A percentile compares a stretch with the other conserved stretches of the same genome.
Evolutionary conservation across 2,329 filamentous ascomycete genomes (phyloP).

Genomic region (Cladorrhinum sp.): DNA sequence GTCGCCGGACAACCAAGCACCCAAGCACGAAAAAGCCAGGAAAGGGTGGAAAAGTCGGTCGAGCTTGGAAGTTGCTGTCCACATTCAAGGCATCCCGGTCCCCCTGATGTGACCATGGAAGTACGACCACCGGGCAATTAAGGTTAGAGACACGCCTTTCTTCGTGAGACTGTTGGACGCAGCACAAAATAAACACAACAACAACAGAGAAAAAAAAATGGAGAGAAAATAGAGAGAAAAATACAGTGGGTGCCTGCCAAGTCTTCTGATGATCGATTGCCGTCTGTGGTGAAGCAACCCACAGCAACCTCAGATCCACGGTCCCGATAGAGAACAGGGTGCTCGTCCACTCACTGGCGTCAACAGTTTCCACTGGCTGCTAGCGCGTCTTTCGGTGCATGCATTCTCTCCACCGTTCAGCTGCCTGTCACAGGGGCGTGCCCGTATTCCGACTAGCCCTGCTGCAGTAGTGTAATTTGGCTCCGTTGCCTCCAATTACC

Average conservation of each 20-base stretch:
- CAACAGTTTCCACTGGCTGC: background rate
- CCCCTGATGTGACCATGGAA: constrained; percentile 4
- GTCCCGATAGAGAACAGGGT: constrained; percentile 11
- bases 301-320: constrained; percentile 12
- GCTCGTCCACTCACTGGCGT: constrained; percentile 13
- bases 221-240: background rate
- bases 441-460: constrained; percentile 18
- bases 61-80: constrained; percentile 19
- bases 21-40: constrained; percentile 10
- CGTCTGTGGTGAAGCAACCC: constrained; percentile 13
- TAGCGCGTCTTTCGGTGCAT: constrained; percentile 13
- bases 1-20: constrained; percentile 13
- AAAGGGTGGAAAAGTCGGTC: constrained; percentile 9
- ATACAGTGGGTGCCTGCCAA: constrained; percentile 13
- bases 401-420: constrained; percentile 16
- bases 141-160: background rate
- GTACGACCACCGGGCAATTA: constrained; percentile 10
- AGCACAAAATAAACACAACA: background rate
- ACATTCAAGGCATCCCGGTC: constrained; percentile 11
- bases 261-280: constrained; percentile 10
- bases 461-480: constrained; percentile 20
- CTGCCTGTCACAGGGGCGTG: constrained; percentile 22
- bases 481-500: constrained; percentile 28
- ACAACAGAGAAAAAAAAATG: background rate
- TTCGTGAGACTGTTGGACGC: background rate